Evolutionary conservation across 2,329 filamentous ascomycete species (phyloP).

Genomic region (Apiospora saccharicola): DNA sequence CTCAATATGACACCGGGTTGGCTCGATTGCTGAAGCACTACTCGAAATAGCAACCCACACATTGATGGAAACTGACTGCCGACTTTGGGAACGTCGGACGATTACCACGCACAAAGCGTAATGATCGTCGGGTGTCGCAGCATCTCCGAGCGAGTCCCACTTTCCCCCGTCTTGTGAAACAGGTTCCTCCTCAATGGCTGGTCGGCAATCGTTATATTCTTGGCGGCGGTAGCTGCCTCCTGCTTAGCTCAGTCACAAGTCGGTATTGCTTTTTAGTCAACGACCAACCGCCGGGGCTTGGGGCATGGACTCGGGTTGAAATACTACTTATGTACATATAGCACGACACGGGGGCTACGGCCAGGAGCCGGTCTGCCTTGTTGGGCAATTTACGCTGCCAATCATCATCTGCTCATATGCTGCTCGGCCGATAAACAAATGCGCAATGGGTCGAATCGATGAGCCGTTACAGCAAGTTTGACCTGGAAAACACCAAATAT

Average conservation of each 20-base stretch:
- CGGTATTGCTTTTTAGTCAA: neutral
- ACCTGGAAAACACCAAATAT: neutral
- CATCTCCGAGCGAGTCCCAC: neutral
- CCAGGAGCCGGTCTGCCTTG: neutral
- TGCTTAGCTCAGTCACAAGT: neutral
- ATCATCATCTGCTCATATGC: neutral
- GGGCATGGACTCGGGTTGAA: neutral
- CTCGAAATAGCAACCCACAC: neutral
- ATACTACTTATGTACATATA: neutral
- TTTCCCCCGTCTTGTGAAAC: constrained; percentile 17
- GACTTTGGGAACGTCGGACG: neutral
- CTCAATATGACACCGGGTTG: neutral
- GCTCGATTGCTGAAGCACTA: neutral
- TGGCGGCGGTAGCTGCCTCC: neutral
- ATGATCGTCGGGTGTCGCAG: neutral
- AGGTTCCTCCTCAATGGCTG: neutral
- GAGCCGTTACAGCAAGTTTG: neutral
- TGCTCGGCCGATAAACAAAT: neutral
- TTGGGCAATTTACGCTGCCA: neutral
- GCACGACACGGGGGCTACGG: neutral
- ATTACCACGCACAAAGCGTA: neutral
- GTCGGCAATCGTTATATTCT: neutral
- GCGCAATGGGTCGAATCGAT: neutral
- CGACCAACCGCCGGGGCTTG: neutral
- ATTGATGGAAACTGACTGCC: neutral